Evolutionary conservation across 2,329 filamentous ascomycete genomes (phyloP).

Genomic region (Exutisphaerella laricina): DNA sequence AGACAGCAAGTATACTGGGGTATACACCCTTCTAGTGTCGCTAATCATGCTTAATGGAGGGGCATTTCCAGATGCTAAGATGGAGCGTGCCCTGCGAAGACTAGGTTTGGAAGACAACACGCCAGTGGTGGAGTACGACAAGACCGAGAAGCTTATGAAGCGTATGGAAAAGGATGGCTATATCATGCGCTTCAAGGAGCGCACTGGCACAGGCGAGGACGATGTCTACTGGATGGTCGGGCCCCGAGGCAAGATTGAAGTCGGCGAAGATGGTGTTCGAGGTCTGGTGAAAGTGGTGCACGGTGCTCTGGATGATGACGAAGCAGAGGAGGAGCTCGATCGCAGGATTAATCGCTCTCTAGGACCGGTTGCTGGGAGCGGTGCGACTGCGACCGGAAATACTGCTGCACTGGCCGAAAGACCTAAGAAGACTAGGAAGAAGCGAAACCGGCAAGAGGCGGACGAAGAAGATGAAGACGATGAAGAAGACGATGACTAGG

Average conservation of each 20-base stretch:
- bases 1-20: constrained; percentile 73
- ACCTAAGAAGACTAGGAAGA: constrained; percentile 3
- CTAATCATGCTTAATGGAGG: constrained; percentile 69
- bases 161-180: constrained; percentile 79
- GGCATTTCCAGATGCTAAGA: constrained; percentile 67
- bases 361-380: constrained; percentile 25
- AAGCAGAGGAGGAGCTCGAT: constrained; percentile 31
- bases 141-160: constrained; percentile 68
- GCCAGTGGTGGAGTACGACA: constrained; percentile 50
- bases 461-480: constrained; percentile 13
- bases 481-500: constrained; percentile 13
- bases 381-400: background rate
- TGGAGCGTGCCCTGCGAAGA: constrained; percentile 68
- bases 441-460: constrained; percentile 4
- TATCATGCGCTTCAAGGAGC: constrained; percentile 67
- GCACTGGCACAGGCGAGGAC: constrained; percentile 60
- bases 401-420: constrained; percentile 4
- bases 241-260: constrained; percentile 76
- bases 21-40: constrained; percentile 75
- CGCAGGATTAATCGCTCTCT: constrained; percentile 32
- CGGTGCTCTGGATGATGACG: constrained; percentile 33
- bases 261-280: constrained; percentile 69
- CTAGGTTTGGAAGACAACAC: constrained; percentile 71
- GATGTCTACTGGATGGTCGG: constrained; percentile 77
- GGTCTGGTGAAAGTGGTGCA: constrained; percentile 59